Evolutionary conservation across 176 grass and related monocot genomes (phyloP).

Genomic region (Carex littledalei): DNA sequence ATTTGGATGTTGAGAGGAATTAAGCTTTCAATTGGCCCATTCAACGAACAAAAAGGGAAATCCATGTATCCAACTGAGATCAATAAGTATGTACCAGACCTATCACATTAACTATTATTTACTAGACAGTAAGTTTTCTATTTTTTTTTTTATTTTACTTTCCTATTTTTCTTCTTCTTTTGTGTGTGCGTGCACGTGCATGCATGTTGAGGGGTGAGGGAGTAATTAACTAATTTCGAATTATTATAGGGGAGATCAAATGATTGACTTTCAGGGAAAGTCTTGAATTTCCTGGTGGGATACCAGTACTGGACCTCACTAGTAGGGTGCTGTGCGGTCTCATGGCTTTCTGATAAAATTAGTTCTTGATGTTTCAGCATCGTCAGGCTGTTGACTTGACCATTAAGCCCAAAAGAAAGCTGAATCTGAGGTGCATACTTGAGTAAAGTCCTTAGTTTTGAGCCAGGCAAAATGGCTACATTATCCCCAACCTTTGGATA

Average conservation of each 20-base stretch:
- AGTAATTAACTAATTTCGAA: neutral
- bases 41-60: neutral
- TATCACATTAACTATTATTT: neutral
- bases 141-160: neutral
- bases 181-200: neutral
- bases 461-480: too few relatives aligned
- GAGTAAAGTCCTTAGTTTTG: neutral
- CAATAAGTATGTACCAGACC: neutral
- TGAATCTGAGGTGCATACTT: neutral
- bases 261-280: neutral
- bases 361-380: neutral
- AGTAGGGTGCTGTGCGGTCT: neutral
- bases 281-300: neutral
- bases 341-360: neutral
- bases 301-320: neutral
- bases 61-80: neutral
- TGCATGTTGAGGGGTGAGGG: conserved; percentile 21
- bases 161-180: neutral
- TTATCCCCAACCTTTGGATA: too few relatives aligned
- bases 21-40: neutral
- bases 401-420: neutral
- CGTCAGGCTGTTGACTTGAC: neutral
- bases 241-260: conserved; percentile 48
- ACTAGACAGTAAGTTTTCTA: neutral
- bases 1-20: neutral